Base-by-base conservation (phyloP, 208 protist genomes). In the Endotrypanum monterogeii region DNA sequence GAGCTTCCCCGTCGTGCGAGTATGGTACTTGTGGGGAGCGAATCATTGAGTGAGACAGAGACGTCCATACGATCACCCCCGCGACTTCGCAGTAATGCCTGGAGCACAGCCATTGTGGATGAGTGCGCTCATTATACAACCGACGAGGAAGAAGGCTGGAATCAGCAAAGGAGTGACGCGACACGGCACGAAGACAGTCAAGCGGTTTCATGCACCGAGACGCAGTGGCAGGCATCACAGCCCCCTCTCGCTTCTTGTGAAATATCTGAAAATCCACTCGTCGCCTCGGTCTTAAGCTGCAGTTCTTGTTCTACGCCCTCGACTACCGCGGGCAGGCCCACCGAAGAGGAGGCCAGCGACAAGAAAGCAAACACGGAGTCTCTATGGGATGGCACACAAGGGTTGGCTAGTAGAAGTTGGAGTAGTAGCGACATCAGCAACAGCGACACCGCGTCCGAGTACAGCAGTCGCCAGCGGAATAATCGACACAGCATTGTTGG, bases 401-500 rank as follows among this genome's bases (percentile, higher is more conserved):
- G 18, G 35, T n/a, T 7, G 30, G 65, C 56, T 12, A 37, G 44
- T 44, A 12, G 14, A n/a, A 25, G 32, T 39, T 51, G 39, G 16
- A 41, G 3, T 9, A 48, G 37, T 30, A 30, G 61, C 52, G 25
- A 11, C 61, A 65, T 32, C 30, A 7, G 35, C 20, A 5, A 48
- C 44, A 48, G 44, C 44, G 44, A 48, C 44, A 48, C 44, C 8
- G 44, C 44, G 44, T 48, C 44, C 0, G 44, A 48, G 44, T 37
- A 68, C 44, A n/a, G 50, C 57, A 72, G 44, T 60, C 7, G 20
- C 30, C 2, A n/a, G 44, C 46, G 50, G 58, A 28, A 41, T 12
- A 66, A 44, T 28, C 28, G 48, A 3, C 52, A 51, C 60, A 81
- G 54, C 63, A 66, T 94, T 23, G 73, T 92, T 50, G 83, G 82